phyloP scores from a whole-genome alignment of 805 yeast species.

The Candida corydali region DNA sequence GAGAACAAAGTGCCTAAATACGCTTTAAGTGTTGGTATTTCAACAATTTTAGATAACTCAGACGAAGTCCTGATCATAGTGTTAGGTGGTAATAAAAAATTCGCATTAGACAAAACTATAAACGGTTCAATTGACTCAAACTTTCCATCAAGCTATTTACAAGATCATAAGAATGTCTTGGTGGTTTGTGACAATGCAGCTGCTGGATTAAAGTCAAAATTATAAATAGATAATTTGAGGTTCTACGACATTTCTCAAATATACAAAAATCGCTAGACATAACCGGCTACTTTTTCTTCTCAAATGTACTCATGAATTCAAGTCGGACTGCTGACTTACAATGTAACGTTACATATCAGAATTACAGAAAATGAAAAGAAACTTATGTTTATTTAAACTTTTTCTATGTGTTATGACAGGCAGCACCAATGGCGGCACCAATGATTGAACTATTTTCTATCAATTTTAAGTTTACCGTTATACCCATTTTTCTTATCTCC shows the following conservation, averaged over 20 bases:
- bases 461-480: slow-evolving; percentile 32
- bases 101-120: slow-evolving; percentile 45
- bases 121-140: slow-evolving; percentile 35
- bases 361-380: no score
- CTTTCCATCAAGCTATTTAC: slow-evolving; percentile 49
- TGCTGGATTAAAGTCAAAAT: slow-evolving; percentile 32
- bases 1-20: slow-evolving; percentile 43
- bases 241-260: background rate
- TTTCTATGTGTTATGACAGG: no score
- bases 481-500: slow-evolving; percentile 20
- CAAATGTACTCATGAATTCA: no score
- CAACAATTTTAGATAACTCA: slow-evolving; percentile 53
- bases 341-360: no score
- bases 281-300: no score
- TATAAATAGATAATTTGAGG: slow-evolving; percentile 15
- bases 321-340: no score
- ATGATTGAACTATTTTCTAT: slow-evolving; percentile 45
- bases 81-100: slow-evolving; percentile 43
- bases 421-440: slow-evolving; percentile 56
- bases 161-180: slow-evolving; percentile 41
- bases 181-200: slow-evolving; percentile 49
- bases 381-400: no score
- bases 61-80: slow-evolving; percentile 50
- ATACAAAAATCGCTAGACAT: no score
- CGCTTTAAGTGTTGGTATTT: slow-evolving; percentile 54